Evolutionary conservation across 768 basidiomycete genomes (phyloP), one percentile per base, ranked within the genome.

Genomic region (Kockovaella imperatae): DNA sequence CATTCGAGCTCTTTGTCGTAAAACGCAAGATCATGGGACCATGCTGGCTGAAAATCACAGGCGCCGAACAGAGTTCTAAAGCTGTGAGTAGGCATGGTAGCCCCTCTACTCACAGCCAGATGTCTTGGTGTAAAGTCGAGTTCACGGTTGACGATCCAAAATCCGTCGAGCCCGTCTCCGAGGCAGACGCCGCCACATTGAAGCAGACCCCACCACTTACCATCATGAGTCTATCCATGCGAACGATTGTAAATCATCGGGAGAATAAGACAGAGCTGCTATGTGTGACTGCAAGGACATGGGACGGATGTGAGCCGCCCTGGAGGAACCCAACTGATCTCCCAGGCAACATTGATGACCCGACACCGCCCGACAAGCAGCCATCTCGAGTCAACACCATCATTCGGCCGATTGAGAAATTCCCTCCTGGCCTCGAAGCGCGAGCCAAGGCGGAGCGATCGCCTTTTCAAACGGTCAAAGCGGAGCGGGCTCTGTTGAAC

Each of bases 11-110:
- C 8, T 79, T 99, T 17, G 91, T 90, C 2, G 59, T 97, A 38
- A 97, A 97, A 71, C 81, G 90, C 26, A 95, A 91, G 73, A 95
- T 97, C 49, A 96, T 96, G 90, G 95, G 95, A 0, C 91, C 95
- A 0, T 97, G 95, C 67, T 99, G 95, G 95, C 75, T 99, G 36
- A 78, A 83, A 47, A 78, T 99, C 53, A 83, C 84, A 72, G 78
- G 83, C 38, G 83, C 84, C 1, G 72, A 77, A 20, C 73, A 91
- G 15, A 86, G 85, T 41, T 73, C 82, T 58, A 83, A 86, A 71
- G 86, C 85, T 1, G 90, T 95, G 68, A 45, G 83, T 70, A 15
- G n/a, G 7, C 13, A 2, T 15, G 38, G 42, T 3, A 18, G 29
- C n/a, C 8, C n/a, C 29, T 24, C 17, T 13, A 15, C 26, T 26